Conservation (phyloP, 2,329 filamentous ascomycete genomes). For the Harringtonia lauricola region DNA sequence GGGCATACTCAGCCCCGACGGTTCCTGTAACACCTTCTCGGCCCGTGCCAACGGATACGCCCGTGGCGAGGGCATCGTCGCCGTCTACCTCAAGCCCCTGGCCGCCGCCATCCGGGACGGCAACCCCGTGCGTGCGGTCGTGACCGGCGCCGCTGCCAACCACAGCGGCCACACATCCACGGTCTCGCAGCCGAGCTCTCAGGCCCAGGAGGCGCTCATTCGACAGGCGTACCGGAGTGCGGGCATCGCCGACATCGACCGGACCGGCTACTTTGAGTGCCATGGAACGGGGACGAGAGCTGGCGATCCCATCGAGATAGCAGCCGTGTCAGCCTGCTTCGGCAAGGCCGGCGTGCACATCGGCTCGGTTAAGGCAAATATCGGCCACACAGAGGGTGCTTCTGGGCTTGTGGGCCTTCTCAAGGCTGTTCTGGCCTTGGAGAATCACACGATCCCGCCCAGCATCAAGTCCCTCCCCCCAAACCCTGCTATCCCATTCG, state of each 20-base stretch:
- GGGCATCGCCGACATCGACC: conserved; percentile 13
- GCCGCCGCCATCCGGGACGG: conserved; percentile 33
- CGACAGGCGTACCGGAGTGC: conserved; percentile 18
- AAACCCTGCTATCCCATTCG: too few species aligned
- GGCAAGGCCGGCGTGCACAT: background rate
- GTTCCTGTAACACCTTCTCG: conserved; percentile 26
- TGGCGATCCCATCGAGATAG: conserved; percentile 25
- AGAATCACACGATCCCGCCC: too few species aligned
- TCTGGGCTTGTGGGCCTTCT: too few species aligned
- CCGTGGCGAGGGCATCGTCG: conserved; percentile 34
- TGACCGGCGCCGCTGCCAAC: conserved; percentile 25
- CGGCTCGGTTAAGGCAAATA: too few species aligned
- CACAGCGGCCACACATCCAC: conserved; percentile 30
- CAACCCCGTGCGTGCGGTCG: conserved; percentile 28
- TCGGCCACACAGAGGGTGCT: too few species aligned
- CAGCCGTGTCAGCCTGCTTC: conserved; percentile 15
- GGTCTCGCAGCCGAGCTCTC: conserved; percentile 26
- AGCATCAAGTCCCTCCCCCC: too few species aligned
- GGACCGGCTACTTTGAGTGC: conserved; percentile 23
- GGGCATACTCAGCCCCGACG: conserved; percentile 23
- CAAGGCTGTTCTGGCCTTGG: too few species aligned
- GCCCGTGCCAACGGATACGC: conserved; percentile 36
- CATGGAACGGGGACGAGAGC: conserved; percentile 23
- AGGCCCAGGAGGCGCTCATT: conserved; percentile 22
- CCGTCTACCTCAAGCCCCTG: conserved; percentile 34